These are phyloP conservation scores for Torrubiellomyces zombiae DNA, from an alignment of 2,329 filamentous ascomycete genomes.

Conservation along the genomic window DNA sequence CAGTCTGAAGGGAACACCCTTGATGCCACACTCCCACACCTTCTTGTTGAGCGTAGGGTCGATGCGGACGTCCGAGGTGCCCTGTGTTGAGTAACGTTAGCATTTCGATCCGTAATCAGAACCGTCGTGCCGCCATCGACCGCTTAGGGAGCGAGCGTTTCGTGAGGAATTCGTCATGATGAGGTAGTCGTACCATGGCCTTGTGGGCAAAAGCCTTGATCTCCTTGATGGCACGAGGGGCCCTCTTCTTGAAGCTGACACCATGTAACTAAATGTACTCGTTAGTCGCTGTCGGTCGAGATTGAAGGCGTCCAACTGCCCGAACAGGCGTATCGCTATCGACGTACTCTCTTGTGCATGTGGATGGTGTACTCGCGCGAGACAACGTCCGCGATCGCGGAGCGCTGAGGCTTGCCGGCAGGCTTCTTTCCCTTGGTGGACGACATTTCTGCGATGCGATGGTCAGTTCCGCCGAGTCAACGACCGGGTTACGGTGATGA, in stretches of 20 bases:
- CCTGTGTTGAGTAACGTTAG: conserved; percentile 35
- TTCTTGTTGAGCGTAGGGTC: conserved; percentile 99
- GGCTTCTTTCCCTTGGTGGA: conserved; percentile 21
- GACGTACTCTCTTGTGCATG: conserved; percentile 78
- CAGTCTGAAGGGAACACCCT: conserved; percentile 94
- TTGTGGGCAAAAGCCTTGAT: conserved; percentile 85
- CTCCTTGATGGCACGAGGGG: conserved; percentile 98
- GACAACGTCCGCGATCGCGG: conserved; percentile 97
- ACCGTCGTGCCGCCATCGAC: no score
- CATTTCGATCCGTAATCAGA: conserved; percentile 2
- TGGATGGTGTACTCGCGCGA: conserved; percentile 99
- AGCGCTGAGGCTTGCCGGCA: conserved; percentile 42
- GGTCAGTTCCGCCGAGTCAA: not conserved
- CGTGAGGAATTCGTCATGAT: conserved; percentile 1
- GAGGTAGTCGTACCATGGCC: conserved; percentile 67
- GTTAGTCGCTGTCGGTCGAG: conserved; percentile 5
- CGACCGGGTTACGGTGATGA: conserved; percentile 1
- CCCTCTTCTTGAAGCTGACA: conserved; percentile 98
- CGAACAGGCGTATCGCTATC: no score
- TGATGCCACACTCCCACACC: conserved; percentile 98
- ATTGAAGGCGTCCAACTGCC: conserved; percentile 5
- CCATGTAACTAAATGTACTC: conserved; percentile 63
- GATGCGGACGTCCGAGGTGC: conserved; percentile 90
- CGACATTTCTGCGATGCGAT: conserved; percentile 21
- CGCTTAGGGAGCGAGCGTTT: no score